Percentiles rank a stretch among this genome's conserved stretches.
These are phyloP conservation scores for Metschnikowia lochheadii DNA, from an alignment of 805 yeast genomes.

Conservation along the genomic window DNA sequence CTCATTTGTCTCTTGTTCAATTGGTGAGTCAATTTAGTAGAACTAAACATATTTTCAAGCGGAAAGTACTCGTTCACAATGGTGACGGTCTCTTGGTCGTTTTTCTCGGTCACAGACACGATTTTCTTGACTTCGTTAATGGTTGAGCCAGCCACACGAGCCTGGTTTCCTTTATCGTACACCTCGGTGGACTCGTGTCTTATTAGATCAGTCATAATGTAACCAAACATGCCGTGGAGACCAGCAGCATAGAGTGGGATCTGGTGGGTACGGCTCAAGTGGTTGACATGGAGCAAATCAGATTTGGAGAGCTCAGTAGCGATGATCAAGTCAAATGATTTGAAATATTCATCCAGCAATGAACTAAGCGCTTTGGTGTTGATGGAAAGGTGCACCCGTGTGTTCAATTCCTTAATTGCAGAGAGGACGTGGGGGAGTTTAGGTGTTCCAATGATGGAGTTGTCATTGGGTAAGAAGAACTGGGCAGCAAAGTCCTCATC, in stretches of 20 bases:
- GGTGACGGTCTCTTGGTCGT: constrained; percentile 41
- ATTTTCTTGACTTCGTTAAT: constrained; percentile 45
- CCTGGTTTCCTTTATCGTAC: constrained; percentile 44
- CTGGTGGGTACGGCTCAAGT: constrained; percentile 47
- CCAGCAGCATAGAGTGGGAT: constrained; percentile 69
- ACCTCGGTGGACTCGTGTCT: constrained; percentile 54
- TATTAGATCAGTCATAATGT: constrained; percentile 73
- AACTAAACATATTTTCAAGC: constrained; percentile 30
- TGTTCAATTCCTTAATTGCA: constrained; percentile 70
- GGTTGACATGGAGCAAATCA: constrained; percentile 48
- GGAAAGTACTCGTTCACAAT: constrained; percentile 36
- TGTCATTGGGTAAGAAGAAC: constrained; percentile 60
- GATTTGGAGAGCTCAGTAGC: constrained; percentile 58
- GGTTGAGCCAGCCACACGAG: constrained; percentile 41
- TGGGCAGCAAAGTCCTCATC: constrained; percentile 70
- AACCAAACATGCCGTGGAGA: constrained; percentile 79
- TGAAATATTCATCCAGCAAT: constrained; percentile 36
- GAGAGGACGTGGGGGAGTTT: constrained; percentile 53
- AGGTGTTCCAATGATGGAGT: constrained; percentile 49
- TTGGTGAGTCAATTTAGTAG: constrained; percentile 38
- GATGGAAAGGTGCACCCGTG: constrained; percentile 59
- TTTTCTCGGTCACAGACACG: constrained; percentile 31
- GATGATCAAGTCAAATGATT: constrained; percentile 63
- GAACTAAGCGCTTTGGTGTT: constrained; percentile 26
- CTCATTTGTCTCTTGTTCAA: constrained; percentile 43